phyloP scores from a whole-genome alignment of 805 yeast genomes.

The Scheffersomyces coipomensis region DNA sequence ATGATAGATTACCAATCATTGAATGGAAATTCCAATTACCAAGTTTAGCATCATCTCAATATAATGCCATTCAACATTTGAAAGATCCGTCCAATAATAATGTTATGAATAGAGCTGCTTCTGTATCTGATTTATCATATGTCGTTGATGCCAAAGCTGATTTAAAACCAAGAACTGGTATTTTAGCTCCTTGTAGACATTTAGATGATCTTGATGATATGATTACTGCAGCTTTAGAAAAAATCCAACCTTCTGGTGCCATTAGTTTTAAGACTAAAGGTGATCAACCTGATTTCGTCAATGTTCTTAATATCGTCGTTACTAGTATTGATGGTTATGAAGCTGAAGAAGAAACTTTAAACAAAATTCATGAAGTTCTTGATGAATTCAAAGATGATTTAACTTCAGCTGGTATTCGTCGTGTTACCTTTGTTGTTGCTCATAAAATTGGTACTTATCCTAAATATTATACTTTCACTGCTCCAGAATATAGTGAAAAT shows the following conservation, averaged over 20 bases:
- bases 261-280: constrained; percentile 26
- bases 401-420: constrained; percentile 72
- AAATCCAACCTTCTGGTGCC: constrained; percentile 52
- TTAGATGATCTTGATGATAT: constrained; percentile 89
- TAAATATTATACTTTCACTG: constrained; percentile 92
- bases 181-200: constrained; percentile 75
- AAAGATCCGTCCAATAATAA: constrained; percentile 33
- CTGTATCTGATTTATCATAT: constrained; percentile 89
- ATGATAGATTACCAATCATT: constrained; percentile 62
- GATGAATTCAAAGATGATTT: constrained; percentile 71
- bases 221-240: constrained; percentile 70
- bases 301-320: constrained; percentile 81
- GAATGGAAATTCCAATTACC: constrained; percentile 91
- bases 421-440: constrained; percentile 89
- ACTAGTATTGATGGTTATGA: constrained; percentile 71
- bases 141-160: constrained; percentile 69
- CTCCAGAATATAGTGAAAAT: constrained; percentile 83
- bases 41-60: constrained; percentile 65
- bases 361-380: constrained; percentile 61
- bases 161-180: constrained; percentile 78
- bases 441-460: constrained; percentile 85
- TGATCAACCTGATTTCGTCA: constrained; percentile 46
- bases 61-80: constrained; percentile 62
- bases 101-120: constrained; percentile 77
- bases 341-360: constrained; percentile 66